Evolutionary conservation across 306 rosid genomes (phyloP).

Genomic region (Myrica gale): DNA sequence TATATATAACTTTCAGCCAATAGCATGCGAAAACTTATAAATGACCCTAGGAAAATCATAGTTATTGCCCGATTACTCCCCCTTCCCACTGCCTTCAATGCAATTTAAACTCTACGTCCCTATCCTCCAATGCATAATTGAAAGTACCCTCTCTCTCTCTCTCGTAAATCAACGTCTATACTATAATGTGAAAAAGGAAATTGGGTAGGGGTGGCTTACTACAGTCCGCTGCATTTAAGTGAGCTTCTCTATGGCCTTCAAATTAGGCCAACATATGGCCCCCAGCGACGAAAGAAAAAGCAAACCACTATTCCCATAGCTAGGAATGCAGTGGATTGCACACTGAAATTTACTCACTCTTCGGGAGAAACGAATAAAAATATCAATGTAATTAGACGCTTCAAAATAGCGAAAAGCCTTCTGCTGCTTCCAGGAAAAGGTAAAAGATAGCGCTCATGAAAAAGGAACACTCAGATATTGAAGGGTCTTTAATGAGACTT

Average conservation of each 20-base stretch:
- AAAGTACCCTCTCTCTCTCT: not conserved
- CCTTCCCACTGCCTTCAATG: conserved; percentile 54
- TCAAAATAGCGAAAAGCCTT: too few relatives aligned
- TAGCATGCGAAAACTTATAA: conserved; percentile 6
- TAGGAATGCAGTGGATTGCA: too few relatives aligned
- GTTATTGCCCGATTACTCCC: conserved; percentile 39
- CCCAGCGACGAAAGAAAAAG: conserved; percentile 39
- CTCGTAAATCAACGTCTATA: conserved; percentile 41
- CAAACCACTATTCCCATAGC: not conserved
- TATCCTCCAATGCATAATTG: conserved; percentile 32
- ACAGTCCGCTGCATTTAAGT: conserved; percentile 52
- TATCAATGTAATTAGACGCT: too few relatives aligned
- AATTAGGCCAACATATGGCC: conserved; percentile 46
- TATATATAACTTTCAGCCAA: not conserved
- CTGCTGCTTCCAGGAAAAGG: too few relatives aligned
- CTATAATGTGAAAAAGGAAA: conserved; percentile 46
- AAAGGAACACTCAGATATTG: too few relatives aligned
- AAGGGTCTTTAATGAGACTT: too few relatives aligned
- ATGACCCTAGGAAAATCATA: conserved; percentile 23
- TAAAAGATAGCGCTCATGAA: too few relatives aligned
- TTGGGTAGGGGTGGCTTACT: conserved; percentile 28
- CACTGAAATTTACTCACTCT: too few relatives aligned
- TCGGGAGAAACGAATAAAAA: too few relatives aligned
- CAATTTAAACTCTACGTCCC: conserved; percentile 43
- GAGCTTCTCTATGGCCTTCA: conserved; percentile 39